Evolutionary conservation across 164 flowering plant species (phyloP).

Genomic region (Euptelea pleiosperma): DNA sequence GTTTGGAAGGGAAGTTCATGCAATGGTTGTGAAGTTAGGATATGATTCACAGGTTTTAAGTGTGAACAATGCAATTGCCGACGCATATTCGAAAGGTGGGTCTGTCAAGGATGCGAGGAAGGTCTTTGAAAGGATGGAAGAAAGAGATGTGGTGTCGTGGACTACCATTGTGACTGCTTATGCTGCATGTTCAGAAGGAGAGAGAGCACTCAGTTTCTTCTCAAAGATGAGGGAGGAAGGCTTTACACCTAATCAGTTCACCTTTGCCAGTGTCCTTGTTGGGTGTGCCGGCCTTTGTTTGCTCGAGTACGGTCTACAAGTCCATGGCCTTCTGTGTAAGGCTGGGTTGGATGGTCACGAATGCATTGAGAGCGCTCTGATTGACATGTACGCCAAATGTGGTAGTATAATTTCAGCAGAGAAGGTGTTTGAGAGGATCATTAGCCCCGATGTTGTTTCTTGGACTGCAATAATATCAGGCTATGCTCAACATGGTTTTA

Average conservation of each 20-base stretch:
- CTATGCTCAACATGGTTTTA: conserved; percentile 56
- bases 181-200: conserved; percentile 36
- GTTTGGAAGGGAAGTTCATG: conserved; percentile 40
- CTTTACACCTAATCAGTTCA: conserved; percentile 46
- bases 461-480: conserved; percentile 64
- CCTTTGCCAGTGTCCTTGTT: conserved; percentile 45
- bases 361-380: conserved; percentile 50
- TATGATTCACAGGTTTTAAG: conserved; percentile 18
- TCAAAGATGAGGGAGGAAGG: conserved; percentile 46
- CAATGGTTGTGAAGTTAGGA: conserved; percentile 43
- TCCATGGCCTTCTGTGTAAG: conserved; percentile 46
- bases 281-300: conserved; percentile 50
- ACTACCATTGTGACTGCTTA: conserved; percentile 53
- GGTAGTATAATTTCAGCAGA: conserved; percentile 42
- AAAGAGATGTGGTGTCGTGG: conserved; percentile 60
- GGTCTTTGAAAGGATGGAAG: conserved; percentile 47
- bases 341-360: conserved; percentile 31
- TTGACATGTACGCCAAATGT: conserved; percentile 68
- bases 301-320: conserved; percentile 48
- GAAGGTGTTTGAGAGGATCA: conserved; percentile 34
- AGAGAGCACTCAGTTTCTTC: conserved; percentile 39
- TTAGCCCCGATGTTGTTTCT: conserved; percentile 47
- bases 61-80: conserved; percentile 48
- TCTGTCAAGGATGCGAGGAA: conserved; percentile 45
- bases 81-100: conserved; percentile 64